These are phyloP conservation scores for Vigna unguiculata DNA, from an alignment of 306 rosid genomes.

Conservation along the genomic window DNA sequence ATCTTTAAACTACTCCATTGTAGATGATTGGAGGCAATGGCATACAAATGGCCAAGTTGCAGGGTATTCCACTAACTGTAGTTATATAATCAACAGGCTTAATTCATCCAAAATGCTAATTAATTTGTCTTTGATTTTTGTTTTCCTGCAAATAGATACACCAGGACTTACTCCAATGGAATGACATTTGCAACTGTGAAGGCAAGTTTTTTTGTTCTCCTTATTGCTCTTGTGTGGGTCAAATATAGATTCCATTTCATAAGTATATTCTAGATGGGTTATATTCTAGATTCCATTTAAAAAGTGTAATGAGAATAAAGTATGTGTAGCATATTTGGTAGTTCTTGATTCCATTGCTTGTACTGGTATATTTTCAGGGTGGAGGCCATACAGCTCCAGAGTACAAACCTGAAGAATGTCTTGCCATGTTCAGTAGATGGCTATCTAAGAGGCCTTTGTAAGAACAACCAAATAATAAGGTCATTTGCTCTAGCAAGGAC, in stretches of 20 bases:
- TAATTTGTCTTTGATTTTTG: neutral
- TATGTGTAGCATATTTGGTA: neutral
- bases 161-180: slow-evolving; percentile 61
- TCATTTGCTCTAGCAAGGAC: no score
- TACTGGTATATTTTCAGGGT: slow-evolving; percentile 49
- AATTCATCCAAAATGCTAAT: neutral
- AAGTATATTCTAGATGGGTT: neutral
- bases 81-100: no score
- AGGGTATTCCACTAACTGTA: slow-evolving; percentile 54
- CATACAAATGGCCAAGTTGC: slow-evolving; percentile 55
- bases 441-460: slow-evolving; percentile 45
- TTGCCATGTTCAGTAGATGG: slow-evolving; percentile 64
- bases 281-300: no score
- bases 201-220: slow-evolving; percentile 46
- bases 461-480: neutral
- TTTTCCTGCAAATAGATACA: slow-evolving; percentile 52
- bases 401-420: slow-evolving; percentile 58
- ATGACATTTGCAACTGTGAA: slow-evolving; percentile 82
- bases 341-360: neutral
- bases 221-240: neutral
- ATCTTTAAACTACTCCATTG: slow-evolving; percentile 63
- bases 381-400: slow-evolving; percentile 75
- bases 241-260: neutral
- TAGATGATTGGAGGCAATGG: slow-evolving; percentile 81
- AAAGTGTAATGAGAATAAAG: neutral